Evolutionary conservation across 495 filamentous ascomycete species (phyloP), one percentile per base, ranked within the genome.

Genomic region (Usnea hakonensis): DNA sequence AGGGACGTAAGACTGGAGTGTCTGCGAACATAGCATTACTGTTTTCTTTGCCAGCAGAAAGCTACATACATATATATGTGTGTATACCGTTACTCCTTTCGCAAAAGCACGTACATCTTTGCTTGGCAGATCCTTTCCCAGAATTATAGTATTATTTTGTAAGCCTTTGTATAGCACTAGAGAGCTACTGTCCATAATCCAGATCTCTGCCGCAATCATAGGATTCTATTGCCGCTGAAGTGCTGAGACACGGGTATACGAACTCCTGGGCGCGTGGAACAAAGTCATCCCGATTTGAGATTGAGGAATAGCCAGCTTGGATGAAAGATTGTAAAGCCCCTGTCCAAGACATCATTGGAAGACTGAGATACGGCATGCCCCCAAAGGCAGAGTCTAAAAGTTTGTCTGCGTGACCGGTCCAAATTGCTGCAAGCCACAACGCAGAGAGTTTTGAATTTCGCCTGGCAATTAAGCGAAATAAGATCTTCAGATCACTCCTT

Each of bases 271-370:
- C 43, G 43, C 43, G 43, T 48, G 43, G 26, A n/a, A 48, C 43
- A 48, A 10, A 48, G 26, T 23, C 43, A 17, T 17, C 19, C 26
- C 43, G 43, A 14, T 23, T 48, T n/a, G 43, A 17, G 19, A 36
- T 36, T 23, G 43, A 54, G 54, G 17, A 38, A 60, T 69, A 69
- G 8, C 19, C 9, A 30, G 61, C 52, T 54, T 67, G 65, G 50
- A 67, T 48, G 57, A 69, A 69, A 10, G 67, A 66, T 53, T 69
- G 57, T 9, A 36, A 38, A 3, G 62, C 67, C n/a, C 59, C 50
- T 36, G 67, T 69, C 64, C 61, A 63, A 19, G 62, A 62, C 13
- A 36, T 61, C 17, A 62, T 58, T 52, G 44, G 30, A 5, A 69
- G 57, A 37, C 61, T 62, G n/a, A 69, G 40, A 8, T 54, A 64